Conservation (phyloP, 2,329 filamentous ascomycete genomes). For the Penicillium hordei region DNA sequence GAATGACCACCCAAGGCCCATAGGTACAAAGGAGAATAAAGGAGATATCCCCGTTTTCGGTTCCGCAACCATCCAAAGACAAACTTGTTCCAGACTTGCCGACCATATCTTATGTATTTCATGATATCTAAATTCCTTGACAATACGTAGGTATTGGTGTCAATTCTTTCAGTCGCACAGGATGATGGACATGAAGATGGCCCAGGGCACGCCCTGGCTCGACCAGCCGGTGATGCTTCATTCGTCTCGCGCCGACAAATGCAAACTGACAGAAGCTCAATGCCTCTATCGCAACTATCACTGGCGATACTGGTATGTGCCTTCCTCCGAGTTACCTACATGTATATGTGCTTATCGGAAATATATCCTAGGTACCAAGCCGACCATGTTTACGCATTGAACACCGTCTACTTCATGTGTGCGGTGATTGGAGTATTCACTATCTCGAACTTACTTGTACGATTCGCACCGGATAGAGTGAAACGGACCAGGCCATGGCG, state of each 20-base stretch:
- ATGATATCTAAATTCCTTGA: neutral
- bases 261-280: slow-evolving; percentile 31
- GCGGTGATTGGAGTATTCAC: slow-evolving; percentile 51
- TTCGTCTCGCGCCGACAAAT: slow-evolving; percentile 30
- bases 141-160: neutral
- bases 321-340: neutral
- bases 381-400: slow-evolving; percentile 55
- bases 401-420: slow-evolving; percentile 56
- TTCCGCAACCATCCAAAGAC: slow-evolving; percentile 1
- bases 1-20: neutral
- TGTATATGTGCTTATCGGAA: neutral
- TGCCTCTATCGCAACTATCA: slow-evolving; percentile 28
- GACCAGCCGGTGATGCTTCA: slow-evolving; percentile 35
- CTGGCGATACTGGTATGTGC: slow-evolving; percentile 36
- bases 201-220: slow-evolving; percentile 29
- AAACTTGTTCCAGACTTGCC: neutral
- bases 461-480: slow-evolving; percentile 31
- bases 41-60: slow-evolving; percentile 15
- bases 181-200: slow-evolving; percentile 24
- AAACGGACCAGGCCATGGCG: slow-evolving; percentile 33
- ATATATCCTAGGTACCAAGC: slow-evolving; percentile 50
- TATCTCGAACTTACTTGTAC: slow-evolving; percentile 39
- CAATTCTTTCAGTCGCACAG: neutral
- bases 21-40: neutral
- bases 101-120: neutral